A percentile compares a stretch with the other conserved stretches of the same genome.
Conservation (phyloP, 352 stramenopile genomes). For the Globisporangium alternatum region DNA sequence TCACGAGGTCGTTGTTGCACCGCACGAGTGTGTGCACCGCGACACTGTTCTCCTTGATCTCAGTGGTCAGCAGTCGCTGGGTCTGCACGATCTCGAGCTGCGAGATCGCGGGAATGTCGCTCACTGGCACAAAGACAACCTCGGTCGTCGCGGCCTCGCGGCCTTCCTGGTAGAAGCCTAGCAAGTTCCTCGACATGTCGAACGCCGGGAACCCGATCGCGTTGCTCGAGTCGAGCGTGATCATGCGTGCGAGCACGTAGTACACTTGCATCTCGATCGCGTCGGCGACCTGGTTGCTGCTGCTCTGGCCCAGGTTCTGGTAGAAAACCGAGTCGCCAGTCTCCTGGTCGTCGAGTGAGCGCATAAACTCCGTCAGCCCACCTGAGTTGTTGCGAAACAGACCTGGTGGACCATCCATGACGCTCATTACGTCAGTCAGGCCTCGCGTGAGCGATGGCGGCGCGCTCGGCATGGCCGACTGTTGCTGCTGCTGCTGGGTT, state of each 20-base stretch:
- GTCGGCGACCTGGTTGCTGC: constrained; percentile 45
- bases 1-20: constrained; percentile 81
- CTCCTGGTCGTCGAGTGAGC: constrained; percentile 70
- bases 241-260: constrained; percentile 75
- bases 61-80: constrained; percentile 56
- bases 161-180: constrained; percentile 81
- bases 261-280: constrained; percentile 84
- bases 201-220: constrained; percentile 79
- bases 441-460: constrained; percentile 34
- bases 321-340: constrained; percentile 59
- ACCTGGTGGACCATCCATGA: constrained; percentile 66
- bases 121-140: constrained; percentile 78
- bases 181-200: constrained; percentile 59
- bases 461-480: constrained; percentile 26
- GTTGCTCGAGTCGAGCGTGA: constrained; percentile 65
- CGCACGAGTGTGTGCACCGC: constrained; percentile 65
- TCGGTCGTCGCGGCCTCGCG: constrained; percentile 73
- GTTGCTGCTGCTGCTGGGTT: constrained; percentile 24
- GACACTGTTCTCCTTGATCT: constrained; percentile 71
- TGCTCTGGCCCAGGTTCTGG: constrained; percentile 43
- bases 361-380: constrained; percentile 77
- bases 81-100: constrained; percentile 67
- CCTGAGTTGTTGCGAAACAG: constrained; percentile 76
- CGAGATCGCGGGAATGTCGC: constrained; percentile 70
- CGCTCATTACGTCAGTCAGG: constrained; percentile 61